Percentiles rank a stretch among this genome's conserved stretches.
Evolutionary conservation across 2,329 filamentous ascomycete genomes (phyloP).

Genomic region (Colletotrichum costaricense): DNA sequence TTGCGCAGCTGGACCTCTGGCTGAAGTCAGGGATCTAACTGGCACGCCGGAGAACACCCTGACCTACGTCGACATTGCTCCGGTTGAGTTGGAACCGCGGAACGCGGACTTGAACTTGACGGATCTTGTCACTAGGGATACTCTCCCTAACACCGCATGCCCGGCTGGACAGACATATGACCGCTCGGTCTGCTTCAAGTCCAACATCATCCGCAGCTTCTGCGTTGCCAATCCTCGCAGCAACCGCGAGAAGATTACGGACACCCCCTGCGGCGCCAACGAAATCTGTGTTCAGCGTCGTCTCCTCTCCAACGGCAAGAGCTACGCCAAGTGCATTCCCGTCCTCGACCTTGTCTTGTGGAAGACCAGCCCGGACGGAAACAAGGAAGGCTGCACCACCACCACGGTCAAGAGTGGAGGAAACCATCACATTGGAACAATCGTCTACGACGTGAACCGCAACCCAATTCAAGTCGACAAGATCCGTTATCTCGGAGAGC

Average conservation of each 20-base stretch:
- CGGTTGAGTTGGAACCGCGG: neutral
- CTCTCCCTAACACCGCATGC: neutral
- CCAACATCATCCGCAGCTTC: neutral
- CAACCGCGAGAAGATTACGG: neutral
- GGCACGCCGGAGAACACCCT: neutral
- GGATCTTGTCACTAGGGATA: neutral
- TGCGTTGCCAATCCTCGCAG: neutral
- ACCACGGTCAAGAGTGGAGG: neutral
- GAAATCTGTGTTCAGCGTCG: constrained; percentile 1
- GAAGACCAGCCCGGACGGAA: neutral
- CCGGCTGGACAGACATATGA: neutral
- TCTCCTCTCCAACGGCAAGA: neutral
- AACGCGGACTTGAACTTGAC: neutral
- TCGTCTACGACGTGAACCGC: neutral
- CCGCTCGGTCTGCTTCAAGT: neutral
- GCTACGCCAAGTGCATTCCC: neutral
- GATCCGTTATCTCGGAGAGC: constrained; percentile 1
- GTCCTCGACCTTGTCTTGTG: neutral
- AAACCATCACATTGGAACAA: neutral
- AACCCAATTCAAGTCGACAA: constrained; percentile 7
- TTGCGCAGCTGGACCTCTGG: neutral
- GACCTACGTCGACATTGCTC: neutral
- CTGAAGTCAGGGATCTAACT: neutral
- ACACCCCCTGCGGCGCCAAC: neutral
- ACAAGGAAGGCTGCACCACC: neutral